Conservation (phyloP, 192 early-diverging fungal species). For the Podila epicladia region DNA sequence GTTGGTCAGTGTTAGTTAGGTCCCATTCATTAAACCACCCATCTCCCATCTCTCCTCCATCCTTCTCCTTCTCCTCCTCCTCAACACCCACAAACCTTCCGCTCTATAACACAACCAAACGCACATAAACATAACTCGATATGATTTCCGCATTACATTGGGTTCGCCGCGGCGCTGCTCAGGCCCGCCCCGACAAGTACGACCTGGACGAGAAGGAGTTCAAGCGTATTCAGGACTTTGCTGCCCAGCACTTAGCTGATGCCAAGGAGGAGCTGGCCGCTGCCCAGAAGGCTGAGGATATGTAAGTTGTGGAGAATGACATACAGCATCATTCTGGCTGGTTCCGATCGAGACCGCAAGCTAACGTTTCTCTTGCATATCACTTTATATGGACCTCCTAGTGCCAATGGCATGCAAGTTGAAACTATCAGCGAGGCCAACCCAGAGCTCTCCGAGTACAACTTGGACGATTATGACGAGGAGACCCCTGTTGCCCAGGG, state of each 20-base stretch:
- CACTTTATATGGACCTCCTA: constrained; percentile 4
- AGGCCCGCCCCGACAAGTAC: constrained; percentile 79
- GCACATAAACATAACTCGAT: neutral
- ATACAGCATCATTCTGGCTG: neutral
- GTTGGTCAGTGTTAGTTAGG: neutral
- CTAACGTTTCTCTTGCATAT: neutral
- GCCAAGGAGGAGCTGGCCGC: constrained; percentile 69
- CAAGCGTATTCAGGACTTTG: constrained; percentile 77
- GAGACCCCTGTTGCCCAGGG: constrained; percentile 66
- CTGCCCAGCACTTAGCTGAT: constrained; percentile 69
- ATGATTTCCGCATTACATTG: constrained; percentile 96
- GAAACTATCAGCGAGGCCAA: constrained; percentile 55
- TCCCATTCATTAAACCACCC: neutral
- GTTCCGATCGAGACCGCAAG: neutral
- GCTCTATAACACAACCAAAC: neutral
- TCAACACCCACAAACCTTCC: neutral
- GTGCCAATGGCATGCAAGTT: constrained; percentile 31
- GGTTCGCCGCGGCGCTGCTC: constrained; percentile 94
- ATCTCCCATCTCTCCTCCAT: constrained; percentile 1
- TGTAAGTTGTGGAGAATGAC: constrained; percentile 16
- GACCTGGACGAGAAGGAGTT: constrained; percentile 92
- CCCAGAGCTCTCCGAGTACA: constrained; percentile 82
- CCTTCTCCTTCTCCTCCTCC: neutral
- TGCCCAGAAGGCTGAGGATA: constrained; percentile 59
- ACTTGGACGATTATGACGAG: constrained; percentile 94